A percentile compares a stretch with the other conserved stretches of the same genome.
phyloP scores from a whole-genome alignment of 768 basidiomycete species.

The Russula sp. region DNA sequence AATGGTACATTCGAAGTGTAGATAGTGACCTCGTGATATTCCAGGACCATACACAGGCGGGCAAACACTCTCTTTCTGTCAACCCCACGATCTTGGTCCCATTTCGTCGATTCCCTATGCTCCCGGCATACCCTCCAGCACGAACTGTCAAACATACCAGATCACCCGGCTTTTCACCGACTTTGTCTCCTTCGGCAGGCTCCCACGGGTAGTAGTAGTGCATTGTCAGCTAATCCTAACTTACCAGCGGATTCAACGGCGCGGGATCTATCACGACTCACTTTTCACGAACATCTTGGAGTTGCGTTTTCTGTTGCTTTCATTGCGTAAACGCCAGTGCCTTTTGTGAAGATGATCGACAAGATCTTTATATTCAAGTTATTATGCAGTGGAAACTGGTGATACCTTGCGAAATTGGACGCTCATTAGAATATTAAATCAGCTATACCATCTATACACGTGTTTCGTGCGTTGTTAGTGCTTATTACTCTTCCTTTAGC shows the following conservation, averaged over 20 bases:
- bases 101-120: constrained; percentile 46
- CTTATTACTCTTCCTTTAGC: background rate
- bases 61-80: constrained; percentile 43
- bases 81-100: constrained; percentile 48
- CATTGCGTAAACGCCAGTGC: constrained; percentile 11
- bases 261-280: constrained; percentile 15
- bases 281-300: constrained; percentile 23
- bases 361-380: no score
- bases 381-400: background rate
- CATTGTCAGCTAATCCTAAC: background rate
- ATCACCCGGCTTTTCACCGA: constrained; percentile 40
- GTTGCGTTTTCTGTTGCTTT: constrained; percentile 24
- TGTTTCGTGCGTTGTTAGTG: no score
- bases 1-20: constrained; percentile 63
- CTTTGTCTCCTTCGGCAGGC: background rate
- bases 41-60: constrained; percentile 54
- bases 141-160: constrained; percentile 43
- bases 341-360: background rate
- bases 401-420: constrained; percentile 10
- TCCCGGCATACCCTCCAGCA: constrained; percentile 41
- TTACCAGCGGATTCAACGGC: constrained; percentile 18
- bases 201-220: background rate
- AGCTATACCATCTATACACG: constrained; percentile 13
- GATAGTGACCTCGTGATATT: constrained; percentile 58
- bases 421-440: background rate